These are phyloP conservation scores for Hebeloma cylindrosporum DNA, from an alignment of 768 basidiomycete species.

Conservation along the genomic window DNA sequence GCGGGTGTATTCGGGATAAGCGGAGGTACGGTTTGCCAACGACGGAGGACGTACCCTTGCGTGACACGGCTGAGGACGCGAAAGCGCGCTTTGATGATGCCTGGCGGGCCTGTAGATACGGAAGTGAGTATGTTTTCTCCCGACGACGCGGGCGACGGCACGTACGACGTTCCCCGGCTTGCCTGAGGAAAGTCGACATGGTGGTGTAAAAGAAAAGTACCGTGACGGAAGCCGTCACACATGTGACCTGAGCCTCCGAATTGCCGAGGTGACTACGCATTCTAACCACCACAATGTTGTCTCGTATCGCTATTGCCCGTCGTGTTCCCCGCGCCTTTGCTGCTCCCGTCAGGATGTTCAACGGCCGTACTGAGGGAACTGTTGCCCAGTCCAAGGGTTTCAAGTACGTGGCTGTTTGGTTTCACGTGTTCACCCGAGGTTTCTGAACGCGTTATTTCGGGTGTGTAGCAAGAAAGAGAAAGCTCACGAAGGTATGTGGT, in stretches of 20 bases:
- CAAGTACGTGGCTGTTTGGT: constrained; percentile 39
- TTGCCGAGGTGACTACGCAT: too few relatives aligned
- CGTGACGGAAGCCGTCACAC: constrained; percentile 33
- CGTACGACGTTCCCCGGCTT: constrained; percentile 52
- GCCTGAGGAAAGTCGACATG: constrained; percentile 72
- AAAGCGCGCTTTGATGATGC: constrained; percentile 55
- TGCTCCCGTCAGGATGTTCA: constrained; percentile 36
- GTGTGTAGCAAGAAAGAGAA: constrained; percentile 65
- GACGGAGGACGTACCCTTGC: constrained; percentile 55
- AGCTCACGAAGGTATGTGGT: constrained; percentile 52
- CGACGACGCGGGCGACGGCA: constrained; percentile 11
- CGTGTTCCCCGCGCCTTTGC: constrained; percentile 39
- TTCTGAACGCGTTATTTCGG: not conserved
- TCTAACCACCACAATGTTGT: constrained; percentile 43
- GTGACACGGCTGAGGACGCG: constrained; percentile 56
- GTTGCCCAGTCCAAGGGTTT: constrained; percentile 65
- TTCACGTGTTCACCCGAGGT: constrained; percentile 21
- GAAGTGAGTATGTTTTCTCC: constrained; percentile 7
- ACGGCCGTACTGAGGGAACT: constrained; percentile 48
- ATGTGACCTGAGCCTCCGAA: constrained; percentile 4
- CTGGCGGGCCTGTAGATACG: constrained; percentile 50
- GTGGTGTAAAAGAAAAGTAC: constrained; percentile 47
- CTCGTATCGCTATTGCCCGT: constrained; percentile 39
- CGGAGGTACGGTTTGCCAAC: constrained; percentile 9
- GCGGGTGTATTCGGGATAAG: constrained; percentile 43